phyloP scores from a whole-genome alignment of 805 yeast species.

The Starmerella cellae region DNA sequence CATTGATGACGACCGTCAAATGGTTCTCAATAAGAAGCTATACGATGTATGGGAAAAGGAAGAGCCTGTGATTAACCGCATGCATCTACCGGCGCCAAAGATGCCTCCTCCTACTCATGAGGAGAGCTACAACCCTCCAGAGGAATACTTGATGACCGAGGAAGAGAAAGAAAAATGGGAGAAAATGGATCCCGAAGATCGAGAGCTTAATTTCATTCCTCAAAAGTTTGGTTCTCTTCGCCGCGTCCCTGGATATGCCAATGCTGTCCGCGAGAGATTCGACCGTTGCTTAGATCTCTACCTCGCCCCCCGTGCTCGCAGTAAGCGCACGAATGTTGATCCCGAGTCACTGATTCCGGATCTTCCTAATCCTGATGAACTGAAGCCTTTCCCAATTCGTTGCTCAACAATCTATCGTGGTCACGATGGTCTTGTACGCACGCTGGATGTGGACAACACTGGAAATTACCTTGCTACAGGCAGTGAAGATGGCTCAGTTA shows the following conservation, averaged over 20 bases:
- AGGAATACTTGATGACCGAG: slow-evolving; percentile 68
- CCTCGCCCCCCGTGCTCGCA: slow-evolving; percentile 90
- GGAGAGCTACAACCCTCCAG: slow-evolving; percentile 96
- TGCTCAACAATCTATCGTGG: slow-evolving; percentile 77
- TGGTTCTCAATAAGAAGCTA: slow-evolving; percentile 24
- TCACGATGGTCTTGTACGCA: slow-evolving; percentile 69
- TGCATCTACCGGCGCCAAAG: slow-evolving; percentile 86
- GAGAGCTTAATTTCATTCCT: slow-evolving; percentile 69
- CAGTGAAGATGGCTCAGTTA: slow-evolving; percentile 87
- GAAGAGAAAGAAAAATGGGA: slow-evolving; percentile 68
- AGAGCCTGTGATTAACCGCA: slow-evolving; percentile 54
- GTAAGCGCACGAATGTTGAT: slow-evolving; percentile 78
- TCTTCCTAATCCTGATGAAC: slow-evolving; percentile 89
- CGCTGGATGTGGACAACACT: slow-evolving; percentile 69
- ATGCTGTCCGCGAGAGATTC: slow-evolving; percentile 74
- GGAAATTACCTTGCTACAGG: slow-evolving; percentile 97
- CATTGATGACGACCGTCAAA: slow-evolving; percentile 35
- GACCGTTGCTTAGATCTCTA: slow-evolving; percentile 90
- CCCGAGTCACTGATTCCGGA: slow-evolving; percentile 94
- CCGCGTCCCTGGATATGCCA: slow-evolving; percentile 85
- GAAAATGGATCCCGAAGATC: slow-evolving; percentile 55
- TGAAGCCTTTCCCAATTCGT: slow-evolving; percentile 90
- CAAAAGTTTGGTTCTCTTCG: slow-evolving; percentile 70
- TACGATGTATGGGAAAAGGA: slow-evolving; percentile 79
- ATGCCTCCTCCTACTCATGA: slow-evolving; percentile 92